Conservation (phyloP, 768 basidiomycete species). For the Crassisporium funariophilum region DNA sequence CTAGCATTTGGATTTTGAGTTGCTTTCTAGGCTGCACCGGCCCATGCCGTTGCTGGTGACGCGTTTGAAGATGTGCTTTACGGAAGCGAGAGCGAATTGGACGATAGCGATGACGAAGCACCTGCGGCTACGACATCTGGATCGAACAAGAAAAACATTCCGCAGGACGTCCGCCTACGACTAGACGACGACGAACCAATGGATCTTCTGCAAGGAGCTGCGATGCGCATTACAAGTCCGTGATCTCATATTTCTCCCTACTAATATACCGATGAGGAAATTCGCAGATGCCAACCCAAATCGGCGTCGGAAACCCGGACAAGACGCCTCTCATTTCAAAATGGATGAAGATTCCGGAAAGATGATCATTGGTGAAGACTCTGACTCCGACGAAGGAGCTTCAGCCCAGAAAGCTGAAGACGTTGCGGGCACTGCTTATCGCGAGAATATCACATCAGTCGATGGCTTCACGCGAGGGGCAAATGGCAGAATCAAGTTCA, state of each 20-base stretch:
- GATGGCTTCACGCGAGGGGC: conserved; percentile 90
- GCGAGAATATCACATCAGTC: conserved; percentile 76
- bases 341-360: conserved; percentile 82
- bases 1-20: conserved; percentile 1
- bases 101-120: conserved; percentile 67
- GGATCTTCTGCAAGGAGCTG: conserved; percentile 87
- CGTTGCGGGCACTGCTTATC: conserved; percentile 78
- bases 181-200: conserved; percentile 92
- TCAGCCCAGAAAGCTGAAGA: conserved; percentile 44
- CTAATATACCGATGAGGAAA: conserved; percentile 2
- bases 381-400: conserved; percentile 48
- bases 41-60: conserved; percentile 67
- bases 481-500: conserved; percentile 88
- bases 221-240: conserved; percentile 71
- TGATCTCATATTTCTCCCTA: conserved; percentile 11
- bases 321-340: conserved; percentile 86
- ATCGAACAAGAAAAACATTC: conserved; percentile 34
- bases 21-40: conserved; percentile 38
- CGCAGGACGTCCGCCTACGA: conserved; percentile 64
- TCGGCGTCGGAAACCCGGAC: conserved; percentile 76
- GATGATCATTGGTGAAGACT: conserved; percentile 70
- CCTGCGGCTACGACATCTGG: conserved; percentile 23
- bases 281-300: conserved; percentile 43
- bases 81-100: conserved; percentile 91
- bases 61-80: conserved; percentile 98